Evolutionary conservation across 495 filamentous ascomycete genomes (phyloP), one percentile per base, ranked within the genome.

Genomic region (Lophium mytilinum): DNA sequence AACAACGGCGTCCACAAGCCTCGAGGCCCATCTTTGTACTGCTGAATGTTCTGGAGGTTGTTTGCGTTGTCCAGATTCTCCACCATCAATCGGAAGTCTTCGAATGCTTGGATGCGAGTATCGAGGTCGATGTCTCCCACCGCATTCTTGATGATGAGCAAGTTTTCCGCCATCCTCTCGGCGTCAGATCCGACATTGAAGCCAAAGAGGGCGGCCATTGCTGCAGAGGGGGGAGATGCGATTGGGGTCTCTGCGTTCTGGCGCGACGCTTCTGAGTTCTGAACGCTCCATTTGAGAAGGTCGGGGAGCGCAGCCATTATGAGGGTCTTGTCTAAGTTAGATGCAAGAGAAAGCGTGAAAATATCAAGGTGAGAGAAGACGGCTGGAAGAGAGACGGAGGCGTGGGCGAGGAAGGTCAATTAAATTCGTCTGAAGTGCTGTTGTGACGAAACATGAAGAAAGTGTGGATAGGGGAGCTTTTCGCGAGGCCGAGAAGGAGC

Each of bases 1-100:
- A 95, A 75, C 47, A 98, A 72, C 17, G 88, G 88, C 7, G 79
- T 76, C 93, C 93, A 98, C 47, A 96, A 73, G 7, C 78, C 79
- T 14, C 96, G 73, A 7, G 79, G 78, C 46, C 83, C 84, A 52
- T 96, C 75, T 69, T 95, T 91, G 75, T 96, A 96, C 46, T 30
- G 24, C 24, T 30, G 24, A 30, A 93, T 90, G 72, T 97, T 98
- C 73, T 96, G 92, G 56, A 97, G 80, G 40, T 95, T 90, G 73
- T 96, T 97, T 46, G 92, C 91, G 72, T 97, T 97, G 75, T 98
- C 93, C 57, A 97, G 80, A 39, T 76, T 79, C 75, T 96, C 93
- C 62, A 97, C 83, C 40, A 96, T 75, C 68, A 94, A 86, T 74
- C 96, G 90, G 50, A 97, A 87, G 75, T 96, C 95, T 78, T 98